Base-by-base conservation (phyloP, 257 asterid species). In the Jacaranda mimosifolia region DNA sequence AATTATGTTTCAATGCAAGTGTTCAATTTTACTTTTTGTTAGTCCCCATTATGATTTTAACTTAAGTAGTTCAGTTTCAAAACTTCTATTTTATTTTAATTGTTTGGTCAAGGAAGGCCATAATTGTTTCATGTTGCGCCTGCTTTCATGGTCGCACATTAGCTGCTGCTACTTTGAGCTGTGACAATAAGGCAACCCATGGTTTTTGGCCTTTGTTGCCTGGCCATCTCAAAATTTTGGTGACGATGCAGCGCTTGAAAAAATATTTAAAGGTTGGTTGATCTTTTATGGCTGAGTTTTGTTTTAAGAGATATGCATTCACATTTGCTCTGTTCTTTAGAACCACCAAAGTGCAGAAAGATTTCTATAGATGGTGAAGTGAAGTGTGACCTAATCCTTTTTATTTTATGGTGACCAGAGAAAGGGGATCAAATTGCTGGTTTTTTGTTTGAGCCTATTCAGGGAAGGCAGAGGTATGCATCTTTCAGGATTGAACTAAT, bases 121-220 rank as follows among this genome's bases (percentile, higher is more conserved):
- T 91, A 56, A 95, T 95, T 65, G 97, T 93, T 82, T 95, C 99
- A 9, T 93, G 98, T 59, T 93, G 99, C 89, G 97, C 98, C 75
- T 95, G 97, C 91, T 95, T 95, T 80, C 99, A 95, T 48, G 97
- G 98, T 56, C 97, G 98, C 40, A 95, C 98, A 40, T 75, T 95
- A 79, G 98, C 91, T 75, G 97, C 86, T 80, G 87, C 93, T 69
- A 93, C 99, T 62, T 93, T 95, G 99, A 95, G 98, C 88, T 95
- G 98, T 64, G 99, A 95, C 89, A 93, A 87, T 73, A 98, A 93
- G 67, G 99, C 99, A 62, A 93, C 98, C 65, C 88, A 83, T 66
- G 99, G 94, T 1, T 93, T 95, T 76, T 87, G 96, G 97, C 99
- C 99, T 56, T 83, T 95, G 82, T 77, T 90, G 83, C 94, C 92